Percentiles rank a stretch among this genome's conserved stretches.
These are phyloP conservation scores for Maudiozyma pseudohumilis DNA, from an alignment of 805 yeast genomes.

Conservation along the genomic window DNA sequence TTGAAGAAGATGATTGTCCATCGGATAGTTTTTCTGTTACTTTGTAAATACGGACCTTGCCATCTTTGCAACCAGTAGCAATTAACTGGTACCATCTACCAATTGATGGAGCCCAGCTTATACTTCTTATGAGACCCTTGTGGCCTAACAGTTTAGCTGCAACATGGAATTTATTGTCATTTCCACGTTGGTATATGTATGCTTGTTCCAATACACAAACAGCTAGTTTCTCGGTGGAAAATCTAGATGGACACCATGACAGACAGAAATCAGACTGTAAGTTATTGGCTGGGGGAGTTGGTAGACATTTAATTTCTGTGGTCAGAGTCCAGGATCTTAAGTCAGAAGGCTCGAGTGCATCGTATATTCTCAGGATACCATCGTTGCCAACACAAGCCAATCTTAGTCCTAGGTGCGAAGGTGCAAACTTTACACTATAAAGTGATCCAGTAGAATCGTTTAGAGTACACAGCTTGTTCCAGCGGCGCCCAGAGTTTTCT, in stretches of 20 bases:
- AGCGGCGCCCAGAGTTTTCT: constrained; percentile 69
- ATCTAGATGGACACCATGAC: constrained; percentile 86
- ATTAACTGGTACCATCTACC: constrained; percentile 80
- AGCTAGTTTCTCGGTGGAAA: constrained; percentile 68
- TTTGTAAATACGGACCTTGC: constrained; percentile 77
- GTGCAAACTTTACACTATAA: constrained; percentile 85
- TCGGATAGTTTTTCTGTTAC: constrained; percentile 35
- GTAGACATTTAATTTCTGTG: constrained; percentile 57
- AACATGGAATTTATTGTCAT: constrained; percentile 41
- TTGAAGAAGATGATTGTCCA: constrained; percentile 14
- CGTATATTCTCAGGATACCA: constrained; percentile 76
- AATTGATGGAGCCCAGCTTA: constrained; percentile 95
- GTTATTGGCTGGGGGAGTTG: constrained; percentile 65
- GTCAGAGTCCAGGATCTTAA: constrained; percentile 71
- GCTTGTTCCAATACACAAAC: constrained; percentile 86
- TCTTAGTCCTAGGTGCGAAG: constrained; percentile 69
- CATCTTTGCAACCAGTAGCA: constrained; percentile 96
- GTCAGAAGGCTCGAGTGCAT: constrained; percentile 84
- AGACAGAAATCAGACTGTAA: constrained; percentile 78
- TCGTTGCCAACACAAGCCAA: constrained; percentile 85
- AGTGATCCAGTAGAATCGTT: constrained; percentile 85
- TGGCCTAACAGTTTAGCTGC: constrained; percentile 73
- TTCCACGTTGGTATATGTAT: constrained; percentile 53
- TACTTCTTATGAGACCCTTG: constrained; percentile 74
- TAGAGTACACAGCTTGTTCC: constrained; percentile 66